Percentiles rank a stretch among this genome's conserved stretches.
Conservation (phyloP, 768 basidiomycete genomes). For the Russula foetens region DNA sequence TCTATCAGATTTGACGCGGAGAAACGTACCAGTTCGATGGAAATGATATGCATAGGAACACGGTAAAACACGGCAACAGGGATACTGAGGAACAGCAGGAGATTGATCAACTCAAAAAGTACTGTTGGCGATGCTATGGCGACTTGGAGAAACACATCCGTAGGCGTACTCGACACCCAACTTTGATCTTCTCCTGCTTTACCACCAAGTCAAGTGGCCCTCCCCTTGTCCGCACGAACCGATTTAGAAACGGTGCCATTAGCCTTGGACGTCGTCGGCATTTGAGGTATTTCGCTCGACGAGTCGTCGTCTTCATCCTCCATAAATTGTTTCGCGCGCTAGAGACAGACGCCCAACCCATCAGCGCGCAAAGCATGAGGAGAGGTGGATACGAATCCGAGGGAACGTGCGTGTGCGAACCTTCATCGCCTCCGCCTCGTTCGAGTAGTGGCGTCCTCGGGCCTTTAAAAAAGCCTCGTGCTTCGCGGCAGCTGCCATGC, state of each 20-base stretch:
- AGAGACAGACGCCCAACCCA: constrained; percentile 9
- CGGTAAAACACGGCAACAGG: neutral
- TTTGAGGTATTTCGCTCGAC: neutral
- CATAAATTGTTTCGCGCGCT: constrained; percentile 63
- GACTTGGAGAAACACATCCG: neutral
- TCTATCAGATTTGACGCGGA: neutral
- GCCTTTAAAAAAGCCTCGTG: constrained; percentile 77
- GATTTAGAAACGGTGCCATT: constrained; percentile 2
- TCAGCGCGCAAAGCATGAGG: constrained; percentile 15
- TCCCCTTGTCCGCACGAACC: neutral
- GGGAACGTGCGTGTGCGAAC: constrained; percentile 30
- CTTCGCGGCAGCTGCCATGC: constrained; percentile 60
- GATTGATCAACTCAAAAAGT: neutral
- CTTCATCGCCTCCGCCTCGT: constrained; percentile 92
- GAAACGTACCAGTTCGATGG: neutral
- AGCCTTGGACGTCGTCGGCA: neutral
- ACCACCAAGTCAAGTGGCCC: neutral
- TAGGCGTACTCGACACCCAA: neutral
- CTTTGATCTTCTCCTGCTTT: neutral
- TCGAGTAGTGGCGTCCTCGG: constrained; percentile 79
- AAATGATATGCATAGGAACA: neutral
- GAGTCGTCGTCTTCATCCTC: constrained; percentile 54
- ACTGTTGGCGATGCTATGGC: neutral
- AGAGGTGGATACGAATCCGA: constrained; percentile 1
- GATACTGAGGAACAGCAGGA: neutral